Conservation (phyloP, 306 rosid genomes). For the Styphnolobium japonicum region DNA sequence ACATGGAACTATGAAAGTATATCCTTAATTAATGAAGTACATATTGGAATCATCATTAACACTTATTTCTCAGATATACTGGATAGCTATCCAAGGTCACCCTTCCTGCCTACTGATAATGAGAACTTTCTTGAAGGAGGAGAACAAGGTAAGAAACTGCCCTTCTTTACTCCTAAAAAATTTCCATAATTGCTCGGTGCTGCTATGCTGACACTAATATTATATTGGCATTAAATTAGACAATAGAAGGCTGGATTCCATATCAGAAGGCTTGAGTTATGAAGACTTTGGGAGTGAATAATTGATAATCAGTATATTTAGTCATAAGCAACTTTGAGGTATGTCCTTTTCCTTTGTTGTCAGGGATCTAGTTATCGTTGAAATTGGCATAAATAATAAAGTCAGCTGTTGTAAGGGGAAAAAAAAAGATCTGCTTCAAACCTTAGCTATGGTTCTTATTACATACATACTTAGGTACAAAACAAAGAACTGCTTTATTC, state of each 20-base stretch:
- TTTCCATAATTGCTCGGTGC: background rate
- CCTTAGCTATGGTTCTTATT: background rate
- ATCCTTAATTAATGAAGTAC: background rate
- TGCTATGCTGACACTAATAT: conserved; percentile 15
- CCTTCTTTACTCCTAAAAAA: conserved; percentile 38
- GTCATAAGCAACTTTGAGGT: background rate
- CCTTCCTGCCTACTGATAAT: conserved; percentile 59
- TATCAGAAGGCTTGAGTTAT: conserved; percentile 61
- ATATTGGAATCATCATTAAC: background rate
- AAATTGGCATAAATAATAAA: background rate
- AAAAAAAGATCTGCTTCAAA: background rate
- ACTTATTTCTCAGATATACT: conserved; percentile 55
- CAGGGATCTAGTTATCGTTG: background rate
- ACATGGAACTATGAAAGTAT: conserved; percentile 22
- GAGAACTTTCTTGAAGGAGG: conserved; percentile 59
- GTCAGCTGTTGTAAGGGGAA: background rate
- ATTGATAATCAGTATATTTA: conserved; percentile 29
- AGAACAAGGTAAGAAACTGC: conserved; percentile 60
- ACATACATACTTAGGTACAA: background rate
- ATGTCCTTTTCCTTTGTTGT: background rate
- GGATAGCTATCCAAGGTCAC: conserved; percentile 74
- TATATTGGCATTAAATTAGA: conserved; percentile 35
- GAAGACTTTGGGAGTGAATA: conserved; percentile 67
- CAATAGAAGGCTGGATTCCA: conserved; percentile 53
- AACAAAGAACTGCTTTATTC: background rate